Evolutionary conservation across 495 filamentous ascomycete species (phyloP).

Genomic region (Penicillium salamii): DNA sequence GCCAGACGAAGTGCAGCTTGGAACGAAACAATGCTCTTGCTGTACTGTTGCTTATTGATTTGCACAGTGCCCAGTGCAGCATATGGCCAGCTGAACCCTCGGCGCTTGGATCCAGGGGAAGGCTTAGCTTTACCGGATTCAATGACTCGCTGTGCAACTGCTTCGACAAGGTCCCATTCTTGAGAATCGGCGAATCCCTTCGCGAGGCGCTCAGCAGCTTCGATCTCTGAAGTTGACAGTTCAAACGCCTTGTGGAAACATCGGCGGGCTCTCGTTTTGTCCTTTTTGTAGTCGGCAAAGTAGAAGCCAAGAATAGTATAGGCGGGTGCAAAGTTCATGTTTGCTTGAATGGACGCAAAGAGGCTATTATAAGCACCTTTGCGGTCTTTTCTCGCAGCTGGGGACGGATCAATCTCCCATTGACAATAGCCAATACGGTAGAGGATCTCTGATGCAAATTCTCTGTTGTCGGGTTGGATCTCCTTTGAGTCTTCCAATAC

Average conservation of each 20-base stretch:
- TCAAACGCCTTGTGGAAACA: constrained; percentile 99
- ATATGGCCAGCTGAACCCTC: constrained; percentile 91
- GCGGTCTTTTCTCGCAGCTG: constrained; percentile 68
- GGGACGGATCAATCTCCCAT: constrained; percentile 77
- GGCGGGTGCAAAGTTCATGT: constrained; percentile 86
- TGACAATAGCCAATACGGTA: constrained; percentile 87
- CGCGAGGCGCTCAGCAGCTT: constrained; percentile 85
- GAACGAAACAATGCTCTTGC: constrained; percentile 84
- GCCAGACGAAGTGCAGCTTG: constrained; percentile 82
- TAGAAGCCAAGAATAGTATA: constrained; percentile 95
- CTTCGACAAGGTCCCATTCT: constrained; percentile 96
- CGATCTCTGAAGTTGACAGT: constrained; percentile 79
- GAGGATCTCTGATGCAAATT: constrained; percentile 76
- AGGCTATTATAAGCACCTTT: constrained; percentile 79
- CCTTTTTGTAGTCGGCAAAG: constrained; percentile 86
- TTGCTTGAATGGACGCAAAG: constrained; percentile 76
- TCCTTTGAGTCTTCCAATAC: constrained; percentile 60
- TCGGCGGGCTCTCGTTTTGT: constrained; percentile 76
- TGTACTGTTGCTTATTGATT: constrained; percentile 89
- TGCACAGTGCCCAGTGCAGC: constrained; percentile 96
- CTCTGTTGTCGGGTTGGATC: constrained; percentile 55
- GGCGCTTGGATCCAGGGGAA: constrained; percentile 85
- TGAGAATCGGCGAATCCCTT: constrained; percentile 79
- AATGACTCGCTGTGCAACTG: constrained; percentile 83
- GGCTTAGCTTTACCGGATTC: constrained; percentile 88